These are phyloP conservation scores for Conticribra weissflogii DNA, from an alignment of 108 stramenopile genomes.

Conservation along the genomic window DNA sequence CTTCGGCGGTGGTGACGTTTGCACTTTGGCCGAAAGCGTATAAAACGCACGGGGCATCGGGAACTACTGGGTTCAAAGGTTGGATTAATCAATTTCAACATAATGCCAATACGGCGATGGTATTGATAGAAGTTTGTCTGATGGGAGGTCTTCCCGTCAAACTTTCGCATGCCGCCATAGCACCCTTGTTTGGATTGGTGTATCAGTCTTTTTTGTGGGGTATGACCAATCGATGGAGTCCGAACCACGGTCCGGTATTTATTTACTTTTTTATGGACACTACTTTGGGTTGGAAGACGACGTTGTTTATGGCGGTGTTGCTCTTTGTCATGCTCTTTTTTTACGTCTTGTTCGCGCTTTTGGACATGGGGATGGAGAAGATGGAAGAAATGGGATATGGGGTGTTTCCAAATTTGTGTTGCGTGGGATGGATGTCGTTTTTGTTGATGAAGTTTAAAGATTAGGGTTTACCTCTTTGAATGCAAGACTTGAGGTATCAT, in stretches of 20 bases:
- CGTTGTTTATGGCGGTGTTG: slow-evolving; percentile 50
- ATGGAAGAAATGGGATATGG: slow-evolving; percentile 32
- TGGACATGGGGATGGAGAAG: slow-evolving; percentile 18
- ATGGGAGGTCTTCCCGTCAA: slow-evolving; percentile 59
- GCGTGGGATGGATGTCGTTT: slow-evolving; percentile 15
- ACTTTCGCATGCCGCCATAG: slow-evolving; percentile 52
- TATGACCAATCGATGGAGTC: slow-evolving; percentile 41
- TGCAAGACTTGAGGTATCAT: too few relatives aligned
- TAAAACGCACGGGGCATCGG: slow-evolving; percentile 24
- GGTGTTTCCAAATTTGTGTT: slow-evolving; percentile 22
- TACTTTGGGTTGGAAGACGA: slow-evolving; percentile 56
- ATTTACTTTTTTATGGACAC: slow-evolving; percentile 75
- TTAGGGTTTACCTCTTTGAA: too few relatives aligned
- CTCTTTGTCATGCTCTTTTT: slow-evolving; percentile 41
- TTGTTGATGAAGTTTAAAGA: slow-evolving; percentile 42
- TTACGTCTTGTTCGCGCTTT: slow-evolving; percentile 50
- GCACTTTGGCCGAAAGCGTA: slow-evolving; percentile 68
- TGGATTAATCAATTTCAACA: slow-evolving; percentile 61
- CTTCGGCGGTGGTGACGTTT: slow-evolving; percentile 63
- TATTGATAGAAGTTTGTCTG: slow-evolving; percentile 53
- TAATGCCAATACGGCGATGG: slow-evolving; percentile 59
- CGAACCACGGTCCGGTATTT: slow-evolving; percentile 54
- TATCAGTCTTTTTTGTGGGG: slow-evolving; percentile 68
- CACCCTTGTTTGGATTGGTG: slow-evolving; percentile 45
- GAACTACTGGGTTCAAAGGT: slow-evolving; percentile 47